A percentile compares a stretch with the other conserved stretches of the same genome.
phyloP scores from a whole-genome alignment of 1,284 basidiomycete species.

The Sparassis latifolia region DNA sequence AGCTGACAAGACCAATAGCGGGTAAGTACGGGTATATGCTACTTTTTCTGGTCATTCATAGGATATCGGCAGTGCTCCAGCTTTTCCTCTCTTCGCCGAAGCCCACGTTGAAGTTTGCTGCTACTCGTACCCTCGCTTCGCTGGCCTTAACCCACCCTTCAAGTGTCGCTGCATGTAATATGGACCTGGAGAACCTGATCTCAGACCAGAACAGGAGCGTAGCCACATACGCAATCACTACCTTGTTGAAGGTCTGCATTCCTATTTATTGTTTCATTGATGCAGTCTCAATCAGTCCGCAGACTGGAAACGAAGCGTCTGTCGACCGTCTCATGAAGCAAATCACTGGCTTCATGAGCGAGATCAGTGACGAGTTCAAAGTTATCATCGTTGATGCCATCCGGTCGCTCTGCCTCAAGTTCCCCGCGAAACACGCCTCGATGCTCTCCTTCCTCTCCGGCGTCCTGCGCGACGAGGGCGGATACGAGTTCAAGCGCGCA shows the following conservation, averaged over 20 bases:
- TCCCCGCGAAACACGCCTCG: constrained; percentile 92
- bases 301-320: constrained; percentile 97
- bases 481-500: constrained; percentile 98
- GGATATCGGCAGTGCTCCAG: constrained; percentile 62
- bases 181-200: constrained; percentile 97
- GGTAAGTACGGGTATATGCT: constrained; percentile 39
- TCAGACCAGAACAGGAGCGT: constrained; percentile 95
- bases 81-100: constrained; percentile 93
- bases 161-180: constrained; percentile 90
- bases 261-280: neutral
- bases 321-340: constrained; percentile 99
- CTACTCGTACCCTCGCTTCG: constrained; percentile 90
- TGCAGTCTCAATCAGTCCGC: constrained; percentile 6
- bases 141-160: constrained; percentile 81
- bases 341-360: constrained; percentile 98
- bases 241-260: constrained; percentile 78
- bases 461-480: constrained; percentile 93
- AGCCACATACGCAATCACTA: constrained; percentile 98
- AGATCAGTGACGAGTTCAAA: constrained; percentile 99
- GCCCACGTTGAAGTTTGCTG: constrained; percentile 93
- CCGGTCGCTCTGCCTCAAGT: constrained; percentile 96
- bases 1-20: constrained; percentile 84
- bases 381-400: constrained; percentile 99
- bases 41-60: neutral
- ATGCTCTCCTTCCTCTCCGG: constrained; percentile 95